These are phyloP conservation scores for Carex sylvatica DNA, from an alignment of 202 grass and related monocot species.

Conservation along the genomic window DNA sequence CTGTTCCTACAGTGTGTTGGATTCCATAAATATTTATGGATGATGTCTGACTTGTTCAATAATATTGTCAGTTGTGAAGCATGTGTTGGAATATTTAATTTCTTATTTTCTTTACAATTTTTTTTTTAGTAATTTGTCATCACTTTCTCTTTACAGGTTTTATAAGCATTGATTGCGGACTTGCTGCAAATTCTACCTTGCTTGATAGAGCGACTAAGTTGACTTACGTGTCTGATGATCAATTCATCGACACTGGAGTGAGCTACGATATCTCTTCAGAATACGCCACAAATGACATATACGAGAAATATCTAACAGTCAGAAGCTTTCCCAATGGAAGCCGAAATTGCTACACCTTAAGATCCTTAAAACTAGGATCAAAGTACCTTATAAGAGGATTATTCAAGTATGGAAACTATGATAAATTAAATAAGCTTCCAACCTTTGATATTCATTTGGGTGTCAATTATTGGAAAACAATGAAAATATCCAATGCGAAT, in stretches of 20 bases:
- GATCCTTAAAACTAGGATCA: not conserved
- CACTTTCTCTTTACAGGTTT: slow-evolving; percentile 11
- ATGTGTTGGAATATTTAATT: no score
- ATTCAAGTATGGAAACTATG: slow-evolving; percentile 34
- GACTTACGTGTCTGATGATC: slow-evolving; percentile 43
- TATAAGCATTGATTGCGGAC: slow-evolving; percentile 21
- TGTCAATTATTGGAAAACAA: not conserved
- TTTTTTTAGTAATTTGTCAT: no score
- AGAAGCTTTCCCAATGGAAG: slow-evolving; percentile 28
- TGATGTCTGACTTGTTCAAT: no score
- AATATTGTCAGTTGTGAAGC: no score
- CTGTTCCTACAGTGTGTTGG: no score
- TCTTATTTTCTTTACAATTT: no score
- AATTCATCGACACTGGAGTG: slow-evolving; percentile 39
- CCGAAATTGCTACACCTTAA: slow-evolving; percentile 31
- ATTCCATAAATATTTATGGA: no score
- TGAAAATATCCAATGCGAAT: slow-evolving; percentile 13
- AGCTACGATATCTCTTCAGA: slow-evolving; percentile 30
- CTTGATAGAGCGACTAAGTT: not conserved
- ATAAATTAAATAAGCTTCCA: slow-evolving; percentile 2
- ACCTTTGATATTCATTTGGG: slow-evolving; percentile 26
- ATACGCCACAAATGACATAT: slow-evolving; percentile 8
- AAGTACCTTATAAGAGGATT: slow-evolving; percentile 20
- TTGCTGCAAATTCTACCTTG: not conserved
- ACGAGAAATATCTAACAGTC: not conserved